Base-by-base conservation (phyloP, 495 filamentous ascomycete species). In the Xylaria grammica region DNA sequence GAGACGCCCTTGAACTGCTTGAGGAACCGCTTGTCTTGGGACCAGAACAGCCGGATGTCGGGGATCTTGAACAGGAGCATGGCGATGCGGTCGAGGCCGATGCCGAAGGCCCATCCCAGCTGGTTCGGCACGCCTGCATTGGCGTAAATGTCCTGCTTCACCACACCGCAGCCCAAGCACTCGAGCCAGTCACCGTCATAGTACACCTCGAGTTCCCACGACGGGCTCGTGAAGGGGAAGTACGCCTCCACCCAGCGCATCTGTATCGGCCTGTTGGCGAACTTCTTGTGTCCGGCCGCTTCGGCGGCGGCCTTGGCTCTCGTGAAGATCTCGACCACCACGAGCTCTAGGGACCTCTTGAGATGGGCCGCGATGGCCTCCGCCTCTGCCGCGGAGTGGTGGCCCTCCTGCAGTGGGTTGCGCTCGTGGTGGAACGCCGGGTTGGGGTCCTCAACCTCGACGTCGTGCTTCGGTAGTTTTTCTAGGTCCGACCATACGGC, bases 21-120 rank as follows among this genome's bases (percentile, higher is more conserved):
- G 30, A 96, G 76, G 76, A 98, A 99, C 10, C 95, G 86, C 66
- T 80, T 65, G 69, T 99, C 95, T 52, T 81, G 77, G 10, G 91
- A 95, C 96, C 95, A 99, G 79, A 99, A 98, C 9, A 98, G 87
- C n/a, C 95, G 87, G 66, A 99, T 99, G 69, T 99, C 95, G 0
- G 94, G 92, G 52, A 99, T 96, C 49, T 89, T 88, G 77, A 97
- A 99, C 5, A 99, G 84, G 29, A 99, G 82, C 96, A 99, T 99
- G 48, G 95, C 93, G 57, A 99, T 90, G 57, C 95, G 85, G 72
- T 99, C 95, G 24, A 98, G 82, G 10, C 95, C 95, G 15, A 97
- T 80, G 26, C 95, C 96, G 71, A 97, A 99, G 8, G 95, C 96
- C 96, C 95, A 99, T 11, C 96, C 94, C 17, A 97, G 69, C 66